Evolutionary conservation across 75 land plant species (phyloP).

Genomic region (Isoetes taiwanensis): DNA sequence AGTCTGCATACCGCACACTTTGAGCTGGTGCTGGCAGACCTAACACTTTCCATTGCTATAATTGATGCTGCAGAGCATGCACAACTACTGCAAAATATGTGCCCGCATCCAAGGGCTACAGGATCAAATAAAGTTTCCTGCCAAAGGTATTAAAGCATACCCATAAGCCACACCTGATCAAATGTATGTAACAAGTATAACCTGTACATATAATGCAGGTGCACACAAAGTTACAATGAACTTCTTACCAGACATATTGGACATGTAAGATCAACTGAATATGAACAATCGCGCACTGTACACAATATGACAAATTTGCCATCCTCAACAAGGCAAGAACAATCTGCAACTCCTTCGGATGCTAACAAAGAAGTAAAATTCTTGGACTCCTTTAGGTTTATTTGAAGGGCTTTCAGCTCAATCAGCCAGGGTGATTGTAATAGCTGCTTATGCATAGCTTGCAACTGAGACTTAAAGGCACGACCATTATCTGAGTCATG

Average conservation of each 20-base stretch:
- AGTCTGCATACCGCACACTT: background rate
- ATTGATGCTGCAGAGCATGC: constrained; percentile 6
- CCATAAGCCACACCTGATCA: background rate
- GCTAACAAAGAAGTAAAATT: background rate
- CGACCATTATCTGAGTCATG: too few relatives aligned
- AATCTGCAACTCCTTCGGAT: background rate
- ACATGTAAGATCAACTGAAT: constrained; percentile 2
- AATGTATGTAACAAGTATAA: background rate
- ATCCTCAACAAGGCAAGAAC: background rate
- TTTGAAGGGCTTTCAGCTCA: background rate
- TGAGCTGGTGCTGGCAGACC: background rate
- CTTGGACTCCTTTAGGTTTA: background rate
- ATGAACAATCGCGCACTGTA: background rate
- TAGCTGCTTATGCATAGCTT: background rate
- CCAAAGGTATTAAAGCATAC: background rate
- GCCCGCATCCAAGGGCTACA: background rate
- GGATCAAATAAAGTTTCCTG: constrained; percentile 1
- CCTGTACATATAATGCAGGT: too few relatives aligned
- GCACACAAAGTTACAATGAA: too few relatives aligned
- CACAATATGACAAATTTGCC: background rate
- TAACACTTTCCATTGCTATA: background rate
- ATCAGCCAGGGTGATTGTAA: constrained; percentile 4
- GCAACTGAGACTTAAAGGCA: too few relatives aligned
- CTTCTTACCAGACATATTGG: constrained; percentile 1
- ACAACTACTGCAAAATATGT: background rate